Evolutionary conservation across 140 eudicot species (phyloP).

Genomic region (Erigeron philadelphicus): DNA sequence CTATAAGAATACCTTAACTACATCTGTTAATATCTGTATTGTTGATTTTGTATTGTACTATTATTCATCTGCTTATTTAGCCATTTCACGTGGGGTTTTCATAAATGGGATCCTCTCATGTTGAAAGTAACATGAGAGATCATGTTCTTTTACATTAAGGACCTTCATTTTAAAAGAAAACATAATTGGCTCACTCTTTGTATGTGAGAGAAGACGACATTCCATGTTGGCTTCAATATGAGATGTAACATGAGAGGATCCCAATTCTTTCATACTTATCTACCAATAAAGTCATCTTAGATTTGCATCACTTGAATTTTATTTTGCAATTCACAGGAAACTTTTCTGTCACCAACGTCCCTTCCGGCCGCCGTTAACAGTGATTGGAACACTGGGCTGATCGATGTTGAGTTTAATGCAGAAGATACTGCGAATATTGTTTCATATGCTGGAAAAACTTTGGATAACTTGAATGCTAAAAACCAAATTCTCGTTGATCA

Average conservation of each 20-base stretch:
- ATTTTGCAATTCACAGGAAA: conserved; percentile 46
- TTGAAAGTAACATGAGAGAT: no score
- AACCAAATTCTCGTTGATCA: conserved; percentile 45
- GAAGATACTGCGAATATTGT: conserved; percentile 43
- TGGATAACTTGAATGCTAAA: conserved; percentile 45
- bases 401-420: conserved; percentile 36
- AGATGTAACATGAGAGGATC: no score
- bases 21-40: background rate
- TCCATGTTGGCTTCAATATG: no score
- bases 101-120: no score
- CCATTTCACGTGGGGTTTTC: conserved; percentile 12
- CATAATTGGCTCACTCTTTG: no score
- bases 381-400: conserved; percentile 33
- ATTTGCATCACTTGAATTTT: background rate
- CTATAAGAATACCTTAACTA: background rate
- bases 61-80: background rate
- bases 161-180: no score
- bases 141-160: no score
- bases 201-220: no score
- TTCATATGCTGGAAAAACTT: conserved; percentile 39
- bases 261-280: background rate
- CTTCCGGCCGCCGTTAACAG: conserved; percentile 29
- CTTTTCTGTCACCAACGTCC: conserved; percentile 30
- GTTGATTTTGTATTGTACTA: background rate
- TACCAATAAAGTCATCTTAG: conserved; percentile 6